Base-by-base conservation (phyloP, 768 basidiomycete species). In the Aureoboletus auriporus region DNA sequence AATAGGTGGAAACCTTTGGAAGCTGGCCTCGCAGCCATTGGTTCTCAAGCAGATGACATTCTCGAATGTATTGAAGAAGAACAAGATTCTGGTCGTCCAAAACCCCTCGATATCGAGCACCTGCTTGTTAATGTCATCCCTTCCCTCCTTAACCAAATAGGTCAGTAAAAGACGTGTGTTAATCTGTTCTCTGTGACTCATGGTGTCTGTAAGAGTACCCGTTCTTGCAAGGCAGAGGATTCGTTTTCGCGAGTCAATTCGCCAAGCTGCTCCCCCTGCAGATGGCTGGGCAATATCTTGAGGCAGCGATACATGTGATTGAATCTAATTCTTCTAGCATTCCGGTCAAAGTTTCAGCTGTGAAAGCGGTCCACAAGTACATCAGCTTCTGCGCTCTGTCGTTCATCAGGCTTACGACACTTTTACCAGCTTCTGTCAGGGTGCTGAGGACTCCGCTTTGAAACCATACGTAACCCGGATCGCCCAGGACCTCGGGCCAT, bases 341-440 rank as follows among this genome's bases (percentile, higher is more conserved):
- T n/a, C 89, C 92, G 0, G 86, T 97, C 59, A 98, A 97, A 68
- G 75, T 97, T 6, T 94, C 92, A 1, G 94, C 95, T 9, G 87
- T 98, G 26, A 89, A 91, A 66, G 93, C 95, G 3, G 76, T 97
- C 34, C 84, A 89, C 60, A 94, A 97, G 96, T 97, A 59, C 49
- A 82, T 64, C 14, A 20, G 6, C 31, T 49, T 37, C n/a, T 37
- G 16, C 7, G 1, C 26, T 44, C n/a, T 23, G 11, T 31, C 10
- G 1, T 9, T 27, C 27, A 4, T 34, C 10, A 13, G 1, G 17
- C 47, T 64, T 14, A 61, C 55, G 11, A 39, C n/a, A 37, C 14
- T 4, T 42, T 50, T n/a, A 49, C 16, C 48, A 89, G 87, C 62
- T 89, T 89, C 71, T 87, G 80, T 66, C 74, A 82, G 48, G 79